Evolutionary conservation across 2,329 filamentous ascomycete genomes (phyloP).

Genomic region (Sporothrix pseudoabietina): DNA sequence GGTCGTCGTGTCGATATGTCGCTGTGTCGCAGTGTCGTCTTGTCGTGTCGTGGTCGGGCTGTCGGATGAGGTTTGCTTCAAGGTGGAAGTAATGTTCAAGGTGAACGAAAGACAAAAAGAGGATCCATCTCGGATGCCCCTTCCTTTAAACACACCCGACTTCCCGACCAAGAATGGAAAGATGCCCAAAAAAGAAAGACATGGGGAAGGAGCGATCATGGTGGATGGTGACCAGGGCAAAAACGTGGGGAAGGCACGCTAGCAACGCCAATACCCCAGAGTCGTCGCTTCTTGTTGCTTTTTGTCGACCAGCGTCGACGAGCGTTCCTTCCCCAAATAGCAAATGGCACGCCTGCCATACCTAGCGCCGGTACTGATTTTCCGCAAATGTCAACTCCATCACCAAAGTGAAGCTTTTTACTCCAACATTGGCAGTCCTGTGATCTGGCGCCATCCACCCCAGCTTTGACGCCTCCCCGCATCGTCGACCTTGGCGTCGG

Average conservation of each 20-base stretch:
- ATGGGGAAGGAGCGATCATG: slow-evolving; percentile 16
- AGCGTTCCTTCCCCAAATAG: not conserved
- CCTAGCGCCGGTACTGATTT: slow-evolving; percentile 17
- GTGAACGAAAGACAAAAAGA: not conserved
- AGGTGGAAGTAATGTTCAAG: not conserved
- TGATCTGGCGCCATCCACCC: not conserved
- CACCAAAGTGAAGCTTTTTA: not conserved
- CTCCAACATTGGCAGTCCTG: not conserved
- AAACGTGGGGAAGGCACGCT: slow-evolving; percentile 17
- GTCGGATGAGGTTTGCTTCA: not conserved
- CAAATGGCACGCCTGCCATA: not conserved
- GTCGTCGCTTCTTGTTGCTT: not conserved
- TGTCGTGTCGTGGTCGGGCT: not conserved
- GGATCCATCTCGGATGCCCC: not conserved
- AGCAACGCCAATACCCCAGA: not conserved
- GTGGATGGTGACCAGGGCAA: not conserved
- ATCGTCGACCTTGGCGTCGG: slow-evolving; percentile 12
- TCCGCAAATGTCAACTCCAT: not conserved
- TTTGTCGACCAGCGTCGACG: not conserved
- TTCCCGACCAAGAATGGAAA: not conserved
- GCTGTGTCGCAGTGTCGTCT: no score
- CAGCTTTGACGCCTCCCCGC: not conserved
- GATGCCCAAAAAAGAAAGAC: not conserved
- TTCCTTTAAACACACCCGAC: not conserved
- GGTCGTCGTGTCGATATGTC: not conserved